Evolutionary conservation across 2,329 filamentous ascomycete species (phyloP), one percentile per base, ranked within the genome.

Genomic region (Aspergillus fischeri): DNA sequence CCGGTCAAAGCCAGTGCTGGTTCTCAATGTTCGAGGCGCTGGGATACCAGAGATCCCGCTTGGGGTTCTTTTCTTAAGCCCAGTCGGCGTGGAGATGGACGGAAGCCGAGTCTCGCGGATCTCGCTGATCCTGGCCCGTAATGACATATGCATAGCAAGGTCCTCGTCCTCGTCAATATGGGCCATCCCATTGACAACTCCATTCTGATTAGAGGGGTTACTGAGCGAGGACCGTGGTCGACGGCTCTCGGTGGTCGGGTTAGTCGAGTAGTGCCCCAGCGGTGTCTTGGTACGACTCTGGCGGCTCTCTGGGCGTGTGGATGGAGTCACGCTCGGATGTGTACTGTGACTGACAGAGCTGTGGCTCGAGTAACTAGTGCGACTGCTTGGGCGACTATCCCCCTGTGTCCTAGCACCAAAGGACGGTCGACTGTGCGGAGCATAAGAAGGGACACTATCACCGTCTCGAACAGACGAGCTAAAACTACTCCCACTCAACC

Each of bases 151-250:
- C 11, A 81, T 81, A 2, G 74, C 65, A 44, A 76, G 67, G 51
- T 73, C 71, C 61, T 78, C 81, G 38, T 79, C 78, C 59, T 83
- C 82, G 52, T 82, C 76, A 53, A 82, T 80, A 53, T 81, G 77
- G 62, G 81, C 83, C 68, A 86, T 78, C 67, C 83, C 64, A 11
- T 65, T 86, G 52, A 81, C 74, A 11, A 83, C 83, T 63, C 85
- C 81, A 3, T 81, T 79, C 62, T 86, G 83, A 10, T 82, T 75
- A n/a, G 70, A 67, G 24, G 75, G 74, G 60, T 83, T 86, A 54
- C 87, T 84, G 62, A 92, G 78, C 14, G 89, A 91, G 51, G 87
- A 91, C 51, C 88, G 82, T 20, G 89, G 87, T 53, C 89, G 84
- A 27, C 83, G 73, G 62, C 78, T 72, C 67, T 81, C 73, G 25